phyloP scores from a whole-genome alignment of 176 grass and related monocot genomes.

The Luzula sylvatica region DNA sequence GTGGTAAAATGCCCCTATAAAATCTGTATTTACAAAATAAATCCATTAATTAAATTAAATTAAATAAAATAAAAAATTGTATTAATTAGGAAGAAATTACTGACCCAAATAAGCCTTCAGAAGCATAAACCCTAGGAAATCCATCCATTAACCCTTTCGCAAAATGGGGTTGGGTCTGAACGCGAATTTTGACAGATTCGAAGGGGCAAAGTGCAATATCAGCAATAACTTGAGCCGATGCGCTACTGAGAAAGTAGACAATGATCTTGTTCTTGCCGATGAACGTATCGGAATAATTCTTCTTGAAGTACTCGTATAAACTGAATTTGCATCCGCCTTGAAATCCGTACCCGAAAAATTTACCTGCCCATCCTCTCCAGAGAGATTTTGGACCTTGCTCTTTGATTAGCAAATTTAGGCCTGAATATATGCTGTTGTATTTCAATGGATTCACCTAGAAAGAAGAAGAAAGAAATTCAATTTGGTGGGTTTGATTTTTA shows the following conservation, averaged over 20 bases:
- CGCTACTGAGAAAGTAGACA: conserved; percentile 76
- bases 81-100: conserved; percentile 20
- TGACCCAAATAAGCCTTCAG: conserved; percentile 87
- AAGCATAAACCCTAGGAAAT: conserved; percentile 75
- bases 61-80: conserved; percentile 4
- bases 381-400: conserved; percentile 81
- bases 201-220: conserved; percentile 85
- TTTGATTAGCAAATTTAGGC: conserved; percentile 59
- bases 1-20: conserved; percentile 84
- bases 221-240: conserved; percentile 90
- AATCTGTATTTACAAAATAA: conserved; percentile 48
- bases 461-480: not conserved
- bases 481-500: too few species aligned
- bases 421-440: conserved; percentile 66
- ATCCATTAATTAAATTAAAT: not conserved
- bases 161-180: conserved; percentile 77
- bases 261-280: conserved; percentile 46
- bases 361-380: conserved; percentile 85
- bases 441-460: conserved; percentile 82
- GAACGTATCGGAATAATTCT: conserved; percentile 66
- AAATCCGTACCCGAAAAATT: conserved; percentile 75
- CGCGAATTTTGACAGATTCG: conserved; percentile 89
- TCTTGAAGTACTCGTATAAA: conserved; percentile 97
- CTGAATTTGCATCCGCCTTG: conserved; percentile 92
- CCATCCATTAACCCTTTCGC: conserved; percentile 86